Base-by-base conservation (phyloP, 179 eudicot genomes). In the Actinidia polygama region DNA sequence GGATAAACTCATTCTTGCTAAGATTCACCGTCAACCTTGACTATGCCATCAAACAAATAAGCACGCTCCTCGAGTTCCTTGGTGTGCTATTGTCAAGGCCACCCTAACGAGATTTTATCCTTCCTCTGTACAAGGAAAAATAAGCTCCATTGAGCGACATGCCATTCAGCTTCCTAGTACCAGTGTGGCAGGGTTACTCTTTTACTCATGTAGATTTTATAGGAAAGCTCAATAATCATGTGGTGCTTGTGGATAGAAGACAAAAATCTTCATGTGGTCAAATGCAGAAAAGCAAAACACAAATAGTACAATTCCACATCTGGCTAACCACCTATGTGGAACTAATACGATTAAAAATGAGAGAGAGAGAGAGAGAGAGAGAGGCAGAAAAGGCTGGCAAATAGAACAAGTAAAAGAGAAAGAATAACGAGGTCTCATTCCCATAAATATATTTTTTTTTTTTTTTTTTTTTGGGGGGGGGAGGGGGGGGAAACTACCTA, bases 401-500 rank as follows among this genome's bases (percentile, higher is more conserved):
- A 30, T 26, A 15, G 8, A 75, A n/a, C 23, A 55, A 53, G 79
- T 76, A 58, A 76, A 58, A 57, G 66, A 57, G 26, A 46, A 61
- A 44, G 70, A 23, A 78, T 21, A 23, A 6, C 44, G 70, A 77
- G 36, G 49, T 36, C 80, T 64, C 40, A 40, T 36, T 36, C 61
- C 46, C 49, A 57, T 11, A 57, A 57, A 51, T n/a, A 10, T 6
- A 51, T 51, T 53, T 59, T n/a, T n/a, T n/a, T n/a, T n/a, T n/a
- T n/a, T n/a, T n/a, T n/a, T n/a, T n/a, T n/a, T n/a, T n/a, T n/a
- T n/a, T n/a, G n/a, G n/a, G n/a, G n/a, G 36, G 36, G 36, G 2
- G 36, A 2, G 36, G 36, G 59, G 36, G 67, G 44, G 78, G 81
- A 73, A 72, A 83, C 87, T 86, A 94, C 99, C 97, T 94, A 81